These are phyloP conservation scores for Cyclospora cayetanensis DNA, from an alignment of 169 alveolate species.

Conservation along the genomic window DNA sequence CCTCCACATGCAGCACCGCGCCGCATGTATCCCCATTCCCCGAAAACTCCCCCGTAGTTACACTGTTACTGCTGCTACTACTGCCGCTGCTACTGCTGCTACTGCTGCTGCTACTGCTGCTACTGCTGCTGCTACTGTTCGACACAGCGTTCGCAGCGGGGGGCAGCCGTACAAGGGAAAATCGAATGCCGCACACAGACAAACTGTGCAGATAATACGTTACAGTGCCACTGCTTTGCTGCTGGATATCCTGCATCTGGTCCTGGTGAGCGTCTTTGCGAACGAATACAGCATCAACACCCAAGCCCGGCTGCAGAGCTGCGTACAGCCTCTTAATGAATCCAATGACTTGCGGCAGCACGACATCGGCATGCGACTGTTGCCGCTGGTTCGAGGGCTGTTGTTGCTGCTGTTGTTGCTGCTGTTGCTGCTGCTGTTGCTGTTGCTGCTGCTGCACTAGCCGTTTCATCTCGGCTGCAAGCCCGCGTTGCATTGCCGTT, in stretches of 20 bases:
- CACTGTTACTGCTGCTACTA: background rate
- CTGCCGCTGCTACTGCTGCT: background rate
- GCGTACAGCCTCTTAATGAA: constrained; percentile 20
- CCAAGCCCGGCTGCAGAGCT: constrained; percentile 15
- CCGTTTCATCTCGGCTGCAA: background rate
- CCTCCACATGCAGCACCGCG: background rate
- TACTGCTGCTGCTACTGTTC: background rate
- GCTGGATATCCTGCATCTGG: background rate
- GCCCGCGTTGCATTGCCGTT: background rate
- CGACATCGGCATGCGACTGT: background rate
- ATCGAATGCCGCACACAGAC: background rate
- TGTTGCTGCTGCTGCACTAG: background rate
- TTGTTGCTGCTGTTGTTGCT: background rate
- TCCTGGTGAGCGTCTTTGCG: background rate
- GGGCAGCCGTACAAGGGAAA: background rate
- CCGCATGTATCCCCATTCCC: background rate
- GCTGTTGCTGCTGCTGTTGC: background rate
- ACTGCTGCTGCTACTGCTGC: background rate
- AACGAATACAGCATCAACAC: constrained; percentile 18
- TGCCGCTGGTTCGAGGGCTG: background rate
- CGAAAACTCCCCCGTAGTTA: background rate
- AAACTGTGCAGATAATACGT: background rate
- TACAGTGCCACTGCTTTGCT: background rate
- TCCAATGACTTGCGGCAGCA: background rate
- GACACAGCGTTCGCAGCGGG: background rate